Evolutionary conservation across 345 rosid species (phyloP).

Genomic region (Eucalyptus curtisii): DNA sequence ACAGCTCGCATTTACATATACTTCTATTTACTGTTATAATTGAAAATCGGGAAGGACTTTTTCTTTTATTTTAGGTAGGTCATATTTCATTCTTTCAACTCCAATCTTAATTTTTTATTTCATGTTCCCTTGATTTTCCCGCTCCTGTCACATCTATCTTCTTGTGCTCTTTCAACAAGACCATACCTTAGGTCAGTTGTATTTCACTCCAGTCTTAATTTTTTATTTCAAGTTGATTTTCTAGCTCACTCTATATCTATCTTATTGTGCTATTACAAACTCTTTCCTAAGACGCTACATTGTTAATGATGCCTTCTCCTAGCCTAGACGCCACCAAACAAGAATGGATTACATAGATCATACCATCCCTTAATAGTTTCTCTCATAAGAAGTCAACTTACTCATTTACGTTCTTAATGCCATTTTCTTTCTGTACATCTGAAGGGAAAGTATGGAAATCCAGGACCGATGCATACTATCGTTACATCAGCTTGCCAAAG

Average conservation of each 20-base stretch:
- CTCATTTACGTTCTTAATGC: background rate
- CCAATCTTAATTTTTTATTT: background rate
- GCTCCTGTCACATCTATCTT: background rate
- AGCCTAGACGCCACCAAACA: background rate
- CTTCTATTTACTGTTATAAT: too few species aligned
- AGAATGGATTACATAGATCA: background rate
- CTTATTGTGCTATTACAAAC: background rate
- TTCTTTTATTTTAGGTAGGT: background rate
- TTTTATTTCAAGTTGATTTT: too few species aligned
- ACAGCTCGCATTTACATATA: background rate
- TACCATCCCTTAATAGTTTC: background rate
- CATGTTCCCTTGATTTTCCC: background rate
- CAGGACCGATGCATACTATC: fast-evolving
- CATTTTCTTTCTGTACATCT: background rate
- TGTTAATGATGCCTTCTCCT: background rate
- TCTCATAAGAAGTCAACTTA: background rate
- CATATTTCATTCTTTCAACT: background rate
- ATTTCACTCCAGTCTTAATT: background rate
- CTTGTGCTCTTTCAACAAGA: background rate
- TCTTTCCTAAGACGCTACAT: background rate
- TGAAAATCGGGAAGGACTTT: background rate
- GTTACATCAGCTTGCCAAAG: background rate
- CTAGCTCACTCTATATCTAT: background rate
- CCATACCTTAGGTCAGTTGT: background rate
- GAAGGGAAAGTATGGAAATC: background rate